Percentiles rank a stretch among this genome's conserved stretches.
Conservation (phyloP, 208 protist genomes). For the Trypanosomatidae sp. region DNA sequence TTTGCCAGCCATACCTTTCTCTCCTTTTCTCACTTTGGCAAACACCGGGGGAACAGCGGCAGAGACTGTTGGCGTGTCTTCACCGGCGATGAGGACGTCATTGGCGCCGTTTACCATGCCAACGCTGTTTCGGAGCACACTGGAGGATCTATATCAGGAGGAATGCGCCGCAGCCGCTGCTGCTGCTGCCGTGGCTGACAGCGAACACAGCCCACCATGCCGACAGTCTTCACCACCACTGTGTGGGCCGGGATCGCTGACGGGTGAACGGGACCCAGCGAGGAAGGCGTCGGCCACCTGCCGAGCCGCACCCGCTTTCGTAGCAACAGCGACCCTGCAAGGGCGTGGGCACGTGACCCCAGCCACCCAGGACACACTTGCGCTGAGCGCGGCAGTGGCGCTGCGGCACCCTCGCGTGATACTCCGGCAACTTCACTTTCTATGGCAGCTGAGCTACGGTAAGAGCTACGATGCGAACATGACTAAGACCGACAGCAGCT, state of each 20-base stretch:
- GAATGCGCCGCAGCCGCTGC: constrained; percentile 5
- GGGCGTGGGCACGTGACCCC: background rate
- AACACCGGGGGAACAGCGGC: background rate
- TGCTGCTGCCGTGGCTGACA: background rate
- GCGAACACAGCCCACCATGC: background rate
- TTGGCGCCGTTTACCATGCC: constrained; percentile 28
- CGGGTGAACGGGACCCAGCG: background rate
- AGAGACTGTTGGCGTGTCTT: background rate
- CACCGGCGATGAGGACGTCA: background rate
- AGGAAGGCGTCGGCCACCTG: background rate
- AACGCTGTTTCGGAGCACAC: constrained; percentile 17
- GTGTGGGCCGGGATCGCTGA: background rate
- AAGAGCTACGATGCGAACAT: background rate
- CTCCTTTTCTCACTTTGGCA: background rate
- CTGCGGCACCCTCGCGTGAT: constrained; percentile 48
- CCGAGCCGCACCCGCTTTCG: background rate
- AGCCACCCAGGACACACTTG: constrained; percentile 12
- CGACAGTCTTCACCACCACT: constrained; percentile 1
- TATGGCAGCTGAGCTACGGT: constrained; percentile 18
- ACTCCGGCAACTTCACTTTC: constrained; percentile 29
- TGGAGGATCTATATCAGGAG: constrained; percentile 25
- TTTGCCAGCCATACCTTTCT: background rate
- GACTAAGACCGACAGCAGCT: background rate
- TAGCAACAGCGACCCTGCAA: background rate
- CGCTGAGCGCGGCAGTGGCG: constrained; percentile 35